These are phyloP conservation scores for Astrothelium subdiscretum DNA, from an alignment of 495 filamentous ascomycete genomes.

Conservation along the genomic window DNA sequence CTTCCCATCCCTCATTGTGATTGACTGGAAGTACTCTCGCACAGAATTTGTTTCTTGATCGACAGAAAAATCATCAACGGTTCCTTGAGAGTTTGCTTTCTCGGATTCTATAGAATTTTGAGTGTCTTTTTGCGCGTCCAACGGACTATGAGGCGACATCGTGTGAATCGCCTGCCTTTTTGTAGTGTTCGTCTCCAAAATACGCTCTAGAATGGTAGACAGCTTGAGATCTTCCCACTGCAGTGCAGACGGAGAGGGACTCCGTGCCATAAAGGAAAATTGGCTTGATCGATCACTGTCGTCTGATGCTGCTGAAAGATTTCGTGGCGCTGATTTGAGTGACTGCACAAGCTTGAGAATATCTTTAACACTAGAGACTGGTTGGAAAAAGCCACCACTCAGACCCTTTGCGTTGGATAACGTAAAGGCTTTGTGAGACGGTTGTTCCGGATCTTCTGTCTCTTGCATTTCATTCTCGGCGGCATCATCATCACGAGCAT, in stretches of 20 bases:
- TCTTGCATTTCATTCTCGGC: conserved; percentile 15
- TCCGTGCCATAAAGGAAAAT: not conserved
- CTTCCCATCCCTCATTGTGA: not conserved
- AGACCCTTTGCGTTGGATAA: not conserved
- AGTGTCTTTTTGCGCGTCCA: not conserved
- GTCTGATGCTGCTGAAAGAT: not conserved
- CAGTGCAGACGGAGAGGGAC: not conserved
- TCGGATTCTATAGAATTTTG: not conserved
- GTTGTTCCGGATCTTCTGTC: conserved; percentile 4
- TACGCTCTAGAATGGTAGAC: not conserved
- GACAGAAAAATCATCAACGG: not conserved
- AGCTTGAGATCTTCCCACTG: not conserved
- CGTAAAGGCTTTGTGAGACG: not conserved
- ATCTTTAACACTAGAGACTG: not conserved
- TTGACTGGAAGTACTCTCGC: not conserved
- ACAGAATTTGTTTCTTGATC: not conserved
- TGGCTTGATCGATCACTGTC: not conserved
- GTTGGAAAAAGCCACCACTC: not conserved
- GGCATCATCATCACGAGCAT: not conserved
- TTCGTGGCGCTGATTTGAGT: not conserved
- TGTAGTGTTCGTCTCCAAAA: not conserved
- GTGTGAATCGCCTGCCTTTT: not conserved
- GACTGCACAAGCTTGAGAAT: not conserved
- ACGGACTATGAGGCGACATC: not conserved
- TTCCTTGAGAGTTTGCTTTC: not conserved